These are phyloP conservation scores for Daldinia sp. DNA, from an alignment of 2,329 filamentous ascomycete species.

Conservation along the genomic window DNA sequence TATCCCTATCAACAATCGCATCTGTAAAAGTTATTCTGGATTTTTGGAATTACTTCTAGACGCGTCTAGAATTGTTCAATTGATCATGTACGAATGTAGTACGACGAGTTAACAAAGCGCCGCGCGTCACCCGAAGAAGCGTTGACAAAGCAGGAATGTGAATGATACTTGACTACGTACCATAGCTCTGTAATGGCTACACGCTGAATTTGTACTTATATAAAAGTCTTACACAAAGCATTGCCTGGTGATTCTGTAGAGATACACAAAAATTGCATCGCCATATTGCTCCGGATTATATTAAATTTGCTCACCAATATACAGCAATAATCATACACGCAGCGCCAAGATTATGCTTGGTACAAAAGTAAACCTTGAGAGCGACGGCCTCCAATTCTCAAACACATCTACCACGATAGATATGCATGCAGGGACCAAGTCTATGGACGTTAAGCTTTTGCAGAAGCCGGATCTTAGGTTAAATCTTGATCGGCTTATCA, in stretches of 20 bases:
- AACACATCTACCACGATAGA: not conserved
- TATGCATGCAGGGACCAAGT: conserved; percentile 1
- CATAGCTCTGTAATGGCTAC: not conserved
- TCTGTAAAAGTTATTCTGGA: too few species aligned
- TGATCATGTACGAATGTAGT: too few species aligned
- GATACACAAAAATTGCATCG: not conserved
- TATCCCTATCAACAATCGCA: too few species aligned
- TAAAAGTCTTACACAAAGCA: not conserved
- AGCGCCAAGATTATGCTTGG: not conserved
- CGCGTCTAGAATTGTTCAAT: too few species aligned
- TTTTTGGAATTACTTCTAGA: too few species aligned
- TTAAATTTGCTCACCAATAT: not conserved
- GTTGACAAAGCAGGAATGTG: not conserved
- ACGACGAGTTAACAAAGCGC: conserved; percentile 10
- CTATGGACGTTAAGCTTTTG: conserved; percentile 7
- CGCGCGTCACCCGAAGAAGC: not conserved
- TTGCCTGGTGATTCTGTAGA: not conserved
- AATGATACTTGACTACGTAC: not conserved
- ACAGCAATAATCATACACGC: not conserved
- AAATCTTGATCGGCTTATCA: not conserved
- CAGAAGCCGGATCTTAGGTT: not conserved
- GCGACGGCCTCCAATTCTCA: not conserved
- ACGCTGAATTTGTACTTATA: not conserved
- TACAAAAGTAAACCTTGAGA: conserved; percentile 14
- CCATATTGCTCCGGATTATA: not conserved